phyloP scores from a whole-genome alignment of 176 grass and related monocot genomes.

The Chloris gayana region DNA sequence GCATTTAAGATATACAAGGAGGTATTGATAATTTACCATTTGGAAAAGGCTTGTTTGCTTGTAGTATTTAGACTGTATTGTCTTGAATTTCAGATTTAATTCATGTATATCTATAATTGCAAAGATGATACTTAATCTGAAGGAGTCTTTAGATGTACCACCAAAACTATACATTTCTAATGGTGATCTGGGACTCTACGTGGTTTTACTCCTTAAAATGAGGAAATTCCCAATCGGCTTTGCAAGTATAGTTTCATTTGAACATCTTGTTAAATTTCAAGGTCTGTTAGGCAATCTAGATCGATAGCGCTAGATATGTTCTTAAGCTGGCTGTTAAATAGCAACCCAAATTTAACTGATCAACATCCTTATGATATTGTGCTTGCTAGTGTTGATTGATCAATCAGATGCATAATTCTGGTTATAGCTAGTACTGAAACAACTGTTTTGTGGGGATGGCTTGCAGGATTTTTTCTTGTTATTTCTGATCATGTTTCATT shows the following conservation, averaged over 20 bases:
- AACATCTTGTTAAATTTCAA: background rate
- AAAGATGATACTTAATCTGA: background rate
- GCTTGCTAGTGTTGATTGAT: background rate
- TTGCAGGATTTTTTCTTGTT: too few relatives aligned
- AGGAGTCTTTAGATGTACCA: background rate
- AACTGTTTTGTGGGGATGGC: too few relatives aligned
- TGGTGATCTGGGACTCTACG: background rate
- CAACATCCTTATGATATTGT: background rate
- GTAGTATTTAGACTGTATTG: slow-evolving; percentile 1
- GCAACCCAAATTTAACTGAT: background rate
- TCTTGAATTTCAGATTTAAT: slow-evolving; percentile 4
- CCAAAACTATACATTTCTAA: background rate
- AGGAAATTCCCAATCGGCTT: background rate
- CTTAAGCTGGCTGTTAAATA: background rate
- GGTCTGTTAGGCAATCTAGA: background rate
- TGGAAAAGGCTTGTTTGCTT: slow-evolving; percentile 26
- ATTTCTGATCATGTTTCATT: too few relatives aligned
- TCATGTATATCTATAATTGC: background rate
- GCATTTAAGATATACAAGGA: slow-evolving; percentile 92
- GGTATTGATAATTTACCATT: slow-evolving; percentile 46
- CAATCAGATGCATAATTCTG: background rate
- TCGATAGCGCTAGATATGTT: background rate
- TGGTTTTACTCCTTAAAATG: background rate
- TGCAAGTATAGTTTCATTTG: slow-evolving; percentile 26
- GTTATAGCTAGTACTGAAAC: too few relatives aligned